Evolutionary conservation across 495 filamentous ascomycete species (phyloP), one percentile per base, ranked within the genome.

Genomic region (Annulohypoxylon nitens): DNA sequence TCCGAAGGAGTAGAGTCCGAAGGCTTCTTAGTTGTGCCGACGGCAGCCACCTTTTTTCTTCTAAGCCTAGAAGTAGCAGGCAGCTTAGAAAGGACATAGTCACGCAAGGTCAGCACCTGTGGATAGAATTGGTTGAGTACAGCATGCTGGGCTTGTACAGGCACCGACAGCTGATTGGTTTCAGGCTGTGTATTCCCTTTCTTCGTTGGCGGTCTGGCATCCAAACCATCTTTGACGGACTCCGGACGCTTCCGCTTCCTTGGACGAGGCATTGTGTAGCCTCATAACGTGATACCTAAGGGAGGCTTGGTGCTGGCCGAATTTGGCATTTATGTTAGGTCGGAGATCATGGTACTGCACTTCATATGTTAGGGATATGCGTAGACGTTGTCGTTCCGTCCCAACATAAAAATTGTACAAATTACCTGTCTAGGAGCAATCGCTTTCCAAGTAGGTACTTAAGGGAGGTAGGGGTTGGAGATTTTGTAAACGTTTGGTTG

Each of bases 121-220:
- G 84, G 80, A 81, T 97, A 97, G 83, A 93, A 97, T 68, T 89
- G 85, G 51, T 85, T 87, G 58, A 98, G 86, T 30, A 97, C 86
- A 18, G 90, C 89, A 80, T 94, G 91, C 26, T 85, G 81, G 61
- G 48, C 43, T 67, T 61, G 67, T 18, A 41, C 20, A 37, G 64
- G 57, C 26, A 64, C 45, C 48, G 51, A 51, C 68, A 57, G 33
- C 43, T 55, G 37, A 64, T 61, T 51, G 55, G 64, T 47, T 34
- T 77, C 45, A 39, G 51, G 43, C 47, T 71, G 43, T 37, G 60
- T 57, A 26, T 34, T 70, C 55, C 70, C 73, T 66, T 79, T 82
- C 71, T 80, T 82, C 36, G 71, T 67, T 33, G 75, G 70, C 9
- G 70, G 70, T 26, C 70, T 73, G 25, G 41, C 64, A 37, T 61